Conservation (phyloP, 164 flowering plant species). For the Liquidambar formosana region DNA sequence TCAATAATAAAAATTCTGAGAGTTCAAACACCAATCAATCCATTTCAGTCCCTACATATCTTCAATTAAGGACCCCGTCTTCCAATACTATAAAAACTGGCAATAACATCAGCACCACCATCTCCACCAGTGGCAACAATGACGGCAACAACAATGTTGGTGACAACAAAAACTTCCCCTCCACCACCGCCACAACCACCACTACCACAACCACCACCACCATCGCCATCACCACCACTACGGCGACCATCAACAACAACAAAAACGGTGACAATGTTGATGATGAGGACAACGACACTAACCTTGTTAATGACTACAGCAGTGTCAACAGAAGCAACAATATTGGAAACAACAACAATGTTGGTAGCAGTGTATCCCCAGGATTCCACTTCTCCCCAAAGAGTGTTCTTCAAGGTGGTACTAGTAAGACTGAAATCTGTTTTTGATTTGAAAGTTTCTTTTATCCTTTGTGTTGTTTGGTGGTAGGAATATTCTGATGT, state of each 20-base stretch:
- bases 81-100: background rate
- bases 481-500: background rate
- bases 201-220: constrained; percentile 4
- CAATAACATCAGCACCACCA: background rate
- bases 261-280: background rate
- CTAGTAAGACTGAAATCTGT: constrained; percentile 16
- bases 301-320: background rate
- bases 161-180: background rate
- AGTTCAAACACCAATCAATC: constrained; percentile 22
- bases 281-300: background rate
- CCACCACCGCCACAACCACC: background rate
- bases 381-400: constrained; percentile 41
- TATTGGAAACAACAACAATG: background rate
- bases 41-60: constrained; percentile 19
- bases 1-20: background rate
- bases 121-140: background rate
- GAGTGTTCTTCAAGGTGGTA: constrained; percentile 44
- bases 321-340: constrained; percentile 7
- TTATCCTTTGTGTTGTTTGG: background rate
- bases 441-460: background rate
- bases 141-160: background rate
- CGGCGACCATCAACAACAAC: constrained; percentile 9
- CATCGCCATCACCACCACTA: background rate
- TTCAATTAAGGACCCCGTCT: constrained; percentile 22
- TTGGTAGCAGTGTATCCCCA: constrained; percentile 5